Evolutionary conservation across 2,329 filamentous ascomycete species (phyloP), one percentile per base, ranked within the genome.

Genomic region (Alternaria gaisen): DNA sequence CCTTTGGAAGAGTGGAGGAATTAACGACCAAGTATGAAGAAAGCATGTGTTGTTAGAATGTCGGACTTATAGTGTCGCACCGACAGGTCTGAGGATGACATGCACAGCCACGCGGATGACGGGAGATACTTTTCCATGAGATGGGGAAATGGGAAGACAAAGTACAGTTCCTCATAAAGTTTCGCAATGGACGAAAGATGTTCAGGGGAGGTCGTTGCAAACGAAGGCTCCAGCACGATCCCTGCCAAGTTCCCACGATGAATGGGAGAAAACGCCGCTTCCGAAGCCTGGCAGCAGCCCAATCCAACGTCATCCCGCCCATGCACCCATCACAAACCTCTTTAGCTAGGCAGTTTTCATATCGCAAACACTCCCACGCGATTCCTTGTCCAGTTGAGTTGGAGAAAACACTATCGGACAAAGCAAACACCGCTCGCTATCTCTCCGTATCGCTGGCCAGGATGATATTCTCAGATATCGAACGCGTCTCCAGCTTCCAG

Each of bases 181-280:
- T 42, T 38, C 14, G 46, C 32, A 7, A n/a, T 50, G 24, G 46
- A 50, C 22, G 46, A 24, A 20, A 42, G 20, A 50, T 11, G 32
- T 32, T 24, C 53, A 34, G 42, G 26, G n/a, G 26, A 42, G 24
- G 28, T 32, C 22, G 44, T 34, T 48, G 43, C 20, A n/a, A 32
- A 42, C 40, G 28, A 32, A 38, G 18, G 28, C 41, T 36, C 32
- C 20, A 32, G 47, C 12, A 9, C 40, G 61, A 62, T 66, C 64
- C 65, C 64, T 72, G 66, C 65, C 64, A 62, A 65, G 63, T 44
- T 50, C 34, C 46, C 54, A 55, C 60, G 56, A 64, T 62, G 60
- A 47, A 41, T 52, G 59, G 32, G 30, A 38, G 46, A 38, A 58
- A 58, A 43, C 61, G 64, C 64, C 61, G 62, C 61, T 66, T 62